These are phyloP conservation scores for Podaxis rugospora DNA, from an alignment of 768 basidiomycete species.

Conservation along the genomic window DNA sequence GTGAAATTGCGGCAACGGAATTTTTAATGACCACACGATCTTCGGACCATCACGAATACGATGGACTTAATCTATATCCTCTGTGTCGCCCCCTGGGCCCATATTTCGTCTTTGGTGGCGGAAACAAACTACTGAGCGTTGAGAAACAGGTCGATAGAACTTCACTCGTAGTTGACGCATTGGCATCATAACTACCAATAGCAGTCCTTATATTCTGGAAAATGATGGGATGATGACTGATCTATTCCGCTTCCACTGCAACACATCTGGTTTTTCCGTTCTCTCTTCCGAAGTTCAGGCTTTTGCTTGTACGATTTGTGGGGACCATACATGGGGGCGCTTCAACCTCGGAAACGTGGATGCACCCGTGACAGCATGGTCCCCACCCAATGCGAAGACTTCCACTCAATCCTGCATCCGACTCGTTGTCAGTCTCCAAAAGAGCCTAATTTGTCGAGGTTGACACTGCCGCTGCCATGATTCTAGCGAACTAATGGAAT, in stretches of 20 bases:
- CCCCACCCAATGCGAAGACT: neutral
- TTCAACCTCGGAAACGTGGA: slow-evolving; percentile 12
- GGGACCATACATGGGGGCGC: slow-evolving; percentile 13
- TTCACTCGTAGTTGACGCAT: neutral
- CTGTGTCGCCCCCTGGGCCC: neutral
- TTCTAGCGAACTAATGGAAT: slow-evolving; percentile 8
- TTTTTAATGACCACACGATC: neutral
- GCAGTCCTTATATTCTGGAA: neutral
- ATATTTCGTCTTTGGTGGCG: neutral
- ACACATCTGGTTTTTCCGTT: slow-evolving; percentile 7
- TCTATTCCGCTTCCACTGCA: neutral
- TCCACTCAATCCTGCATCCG: neutral
- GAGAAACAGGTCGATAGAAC: neutral
- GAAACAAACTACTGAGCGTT: neutral
- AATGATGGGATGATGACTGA: neutral
- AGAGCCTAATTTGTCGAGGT: neutral
- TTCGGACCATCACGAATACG: neutral
- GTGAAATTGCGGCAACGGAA: neutral
- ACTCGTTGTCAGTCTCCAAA: neutral
- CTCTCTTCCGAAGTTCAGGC: slow-evolving; percentile 15
- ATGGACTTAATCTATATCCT: neutral
- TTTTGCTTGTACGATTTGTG: neutral
- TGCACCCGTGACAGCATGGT: neutral
- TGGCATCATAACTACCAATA: neutral
- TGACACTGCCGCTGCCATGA: neutral